Evolutionary conservation across 495 filamentous ascomycete species (phyloP).

Genomic region (Penicillium samsonianum): DNA sequence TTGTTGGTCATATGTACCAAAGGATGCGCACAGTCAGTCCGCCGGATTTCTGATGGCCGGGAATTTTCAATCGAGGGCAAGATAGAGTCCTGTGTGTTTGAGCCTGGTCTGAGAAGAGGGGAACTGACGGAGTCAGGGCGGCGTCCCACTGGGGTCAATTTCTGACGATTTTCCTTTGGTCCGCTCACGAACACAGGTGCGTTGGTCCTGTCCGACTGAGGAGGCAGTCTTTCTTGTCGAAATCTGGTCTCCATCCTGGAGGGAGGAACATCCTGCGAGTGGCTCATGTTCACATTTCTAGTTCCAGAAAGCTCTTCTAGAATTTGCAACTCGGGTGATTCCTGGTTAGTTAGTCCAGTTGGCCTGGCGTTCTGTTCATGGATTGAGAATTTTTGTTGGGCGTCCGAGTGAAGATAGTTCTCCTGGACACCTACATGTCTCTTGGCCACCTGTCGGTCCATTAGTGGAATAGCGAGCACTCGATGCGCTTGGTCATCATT

Average conservation of each 20-base stretch:
- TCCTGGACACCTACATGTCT: conserved; percentile 20
- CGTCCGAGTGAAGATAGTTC: conserved; percentile 17
- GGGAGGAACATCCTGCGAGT: conserved; percentile 20
- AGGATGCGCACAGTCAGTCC: conserved; percentile 23
- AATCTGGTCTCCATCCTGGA: conserved; percentile 19
- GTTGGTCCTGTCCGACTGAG: conserved; percentile 26
- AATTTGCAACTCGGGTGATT: conserved; percentile 29
- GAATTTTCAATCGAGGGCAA: conserved; percentile 46
- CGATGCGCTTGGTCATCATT: conserved; percentile 21
- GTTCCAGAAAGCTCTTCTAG: conserved; percentile 22
- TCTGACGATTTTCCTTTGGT: conserved; percentile 29
- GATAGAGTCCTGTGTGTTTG: conserved; percentile 33
- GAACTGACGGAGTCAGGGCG: conserved; percentile 19
- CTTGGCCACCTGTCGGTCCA: conserved; percentile 11
- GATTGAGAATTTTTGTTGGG: conserved; percentile 10
- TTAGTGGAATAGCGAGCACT: conserved; percentile 9
- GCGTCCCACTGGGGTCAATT: conserved; percentile 22
- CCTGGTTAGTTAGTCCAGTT: conserved; percentile 33
- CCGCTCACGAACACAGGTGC: conserved; percentile 43
- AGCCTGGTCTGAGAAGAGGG: conserved; percentile 20
- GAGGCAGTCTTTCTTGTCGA: conserved; percentile 23
- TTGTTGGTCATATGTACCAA: conserved; percentile 36
- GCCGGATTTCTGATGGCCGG: conserved; percentile 30
- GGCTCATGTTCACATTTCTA: conserved; percentile 18
- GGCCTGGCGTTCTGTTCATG: conserved; percentile 12